Base-by-base conservation (phyloP, 2,329 filamentous ascomycete genomes). In the Fusarium fracticaudum region DNA sequence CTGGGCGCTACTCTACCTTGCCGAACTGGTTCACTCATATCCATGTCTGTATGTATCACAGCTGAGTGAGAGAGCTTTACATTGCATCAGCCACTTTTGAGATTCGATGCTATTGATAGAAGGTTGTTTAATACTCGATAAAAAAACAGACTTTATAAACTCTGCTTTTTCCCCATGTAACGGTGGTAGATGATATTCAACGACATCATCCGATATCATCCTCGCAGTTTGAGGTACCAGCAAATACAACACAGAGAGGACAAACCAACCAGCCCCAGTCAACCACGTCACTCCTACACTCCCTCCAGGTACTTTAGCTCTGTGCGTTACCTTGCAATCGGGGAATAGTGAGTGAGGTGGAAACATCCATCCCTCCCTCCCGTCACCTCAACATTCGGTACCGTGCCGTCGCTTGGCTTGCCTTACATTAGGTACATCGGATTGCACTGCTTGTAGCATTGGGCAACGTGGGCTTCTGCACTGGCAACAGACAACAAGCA, bases 251-350 rank as follows among this genome's bases (percentile, higher is more conserved):
- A 62, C 67, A 68, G 57, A 53, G 40, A 68, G 31, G 17, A 64
- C 57, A 41, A 57, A 48, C 66, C 64, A 55, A 55, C 53, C 70
- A 74, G 72, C 73, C 71, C 60, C 61, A 44, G 62, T 76, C 67
- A 66, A 76, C 73, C 73, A 75, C 73, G 73, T 76, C 73, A 75
- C 72, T 75, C 71, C 22, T 41, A 35, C 67, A 76, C 72, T 75
- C 71, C 33, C 47, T 45, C 63, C 37, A 45, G 44, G 48, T 63
- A 64, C 71, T 31, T 45, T 74, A 65, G 69, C 63, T 65, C 65
- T 51, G 58, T 57, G 47, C 35, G 31, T 72, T 70, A 63, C 64
- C 55, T 38, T 51, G 62, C 68, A 54, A 72, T 73, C 62, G 71
- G 71, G 70, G 68, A 75, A 73, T 73, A 73, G 69, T 58, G 72